phyloP scores from a whole-genome alignment of 768 basidiomycete genomes.

The Filobasidium floriforme region DNA sequence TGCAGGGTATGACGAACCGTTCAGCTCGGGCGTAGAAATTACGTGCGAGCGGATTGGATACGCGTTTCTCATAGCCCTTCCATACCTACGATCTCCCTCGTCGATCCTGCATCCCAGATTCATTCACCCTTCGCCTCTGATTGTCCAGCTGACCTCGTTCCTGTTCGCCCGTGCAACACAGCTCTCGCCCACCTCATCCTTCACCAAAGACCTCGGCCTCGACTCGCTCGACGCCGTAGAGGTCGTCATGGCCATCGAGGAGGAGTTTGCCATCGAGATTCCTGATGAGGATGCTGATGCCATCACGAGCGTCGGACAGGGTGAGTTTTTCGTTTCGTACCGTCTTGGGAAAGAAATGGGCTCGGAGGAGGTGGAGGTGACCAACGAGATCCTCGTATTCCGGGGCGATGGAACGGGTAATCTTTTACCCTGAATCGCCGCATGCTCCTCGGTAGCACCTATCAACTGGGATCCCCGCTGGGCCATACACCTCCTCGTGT shows the following conservation, averaged over 20 bases:
- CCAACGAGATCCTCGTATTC: too few relatives aligned
- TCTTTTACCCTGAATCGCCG: background rate
- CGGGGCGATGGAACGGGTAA: background rate
- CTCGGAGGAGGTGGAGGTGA: background rate
- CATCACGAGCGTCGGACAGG: conserved; percentile 84
- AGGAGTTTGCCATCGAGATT: conserved; percentile 98
- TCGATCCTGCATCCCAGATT: background rate
- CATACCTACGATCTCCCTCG: background rate
- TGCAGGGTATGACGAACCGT: background rate
- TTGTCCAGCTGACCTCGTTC: conserved; percentile 1
- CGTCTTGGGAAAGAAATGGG: background rate
- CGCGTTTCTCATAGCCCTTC: background rate
- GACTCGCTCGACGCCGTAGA: conserved; percentile 97
- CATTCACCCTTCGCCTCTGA: too few relatives aligned
- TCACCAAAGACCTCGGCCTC: conserved; percentile 75
- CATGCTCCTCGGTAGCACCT: too few relatives aligned
- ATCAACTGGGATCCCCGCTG: too few relatives aligned
- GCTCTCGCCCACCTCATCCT: conserved; percentile 62
- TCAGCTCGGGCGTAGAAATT: background rate
- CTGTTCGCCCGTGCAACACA: conserved; percentile 42
- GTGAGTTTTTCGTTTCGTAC: conserved; percentile 48
- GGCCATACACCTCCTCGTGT: too few relatives aligned
- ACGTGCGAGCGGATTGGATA: background rate
- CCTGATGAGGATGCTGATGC: conserved; percentile 93
- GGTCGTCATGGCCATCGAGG: conserved; percentile 98